Percentiles rank a stretch among this genome's conserved stretches.
Evolutionary conservation across 2,329 filamentous ascomycete genomes (phyloP).

Genomic region (Penicillium decumbens): DNA sequence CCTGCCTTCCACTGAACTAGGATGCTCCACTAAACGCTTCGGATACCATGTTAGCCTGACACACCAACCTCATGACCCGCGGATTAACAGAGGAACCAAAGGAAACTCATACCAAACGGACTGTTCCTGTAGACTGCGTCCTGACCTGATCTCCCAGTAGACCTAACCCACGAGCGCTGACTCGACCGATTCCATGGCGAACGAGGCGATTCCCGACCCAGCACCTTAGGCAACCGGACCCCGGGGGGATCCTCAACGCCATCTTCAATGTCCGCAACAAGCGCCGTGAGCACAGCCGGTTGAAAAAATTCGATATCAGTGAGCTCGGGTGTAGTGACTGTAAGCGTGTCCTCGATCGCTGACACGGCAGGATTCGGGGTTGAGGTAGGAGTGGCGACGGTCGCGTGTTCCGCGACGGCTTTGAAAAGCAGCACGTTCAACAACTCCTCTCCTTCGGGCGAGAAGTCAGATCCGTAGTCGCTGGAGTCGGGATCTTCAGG

Average conservation of each 20-base stretch:
- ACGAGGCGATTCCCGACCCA: slow-evolving; percentile 38
- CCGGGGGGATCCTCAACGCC: slow-evolving; percentile 37
- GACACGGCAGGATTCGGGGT: slow-evolving; percentile 17
- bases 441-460: slow-evolving; percentile 53
- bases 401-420: slow-evolving; percentile 35
- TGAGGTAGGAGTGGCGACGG: slow-evolving; percentile 18
- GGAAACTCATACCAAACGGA: slow-evolving; percentile 30
- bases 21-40: slow-evolving; percentile 59
- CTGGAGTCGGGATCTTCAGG: slow-evolving; percentile 37
- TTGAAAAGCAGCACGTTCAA: slow-evolving; percentile 50
- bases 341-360: slow-evolving; percentile 9
- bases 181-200: slow-evolving; percentile 23
- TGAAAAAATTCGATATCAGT: slow-evolving; percentile 17
- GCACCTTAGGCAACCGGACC: slow-evolving; percentile 39
- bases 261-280: slow-evolving; percentile 43
- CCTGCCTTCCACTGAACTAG: slow-evolving; percentile 35
- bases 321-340: slow-evolving; percentile 2
- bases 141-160: slow-evolving; percentile 25
- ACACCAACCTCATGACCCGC: slow-evolving; percentile 22
- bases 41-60: slow-evolving; percentile 54
- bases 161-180: slow-evolving; percentile 20
- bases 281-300: slow-evolving; percentile 13
- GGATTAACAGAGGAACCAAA: slow-evolving; percentile 30
- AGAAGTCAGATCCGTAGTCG: slow-evolving; percentile 63
- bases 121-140: slow-evolving; percentile 22